Evolutionary conservation across 495 filamentous ascomycete genomes (phyloP).

Genomic region (Penicillium antarcticum): DNA sequence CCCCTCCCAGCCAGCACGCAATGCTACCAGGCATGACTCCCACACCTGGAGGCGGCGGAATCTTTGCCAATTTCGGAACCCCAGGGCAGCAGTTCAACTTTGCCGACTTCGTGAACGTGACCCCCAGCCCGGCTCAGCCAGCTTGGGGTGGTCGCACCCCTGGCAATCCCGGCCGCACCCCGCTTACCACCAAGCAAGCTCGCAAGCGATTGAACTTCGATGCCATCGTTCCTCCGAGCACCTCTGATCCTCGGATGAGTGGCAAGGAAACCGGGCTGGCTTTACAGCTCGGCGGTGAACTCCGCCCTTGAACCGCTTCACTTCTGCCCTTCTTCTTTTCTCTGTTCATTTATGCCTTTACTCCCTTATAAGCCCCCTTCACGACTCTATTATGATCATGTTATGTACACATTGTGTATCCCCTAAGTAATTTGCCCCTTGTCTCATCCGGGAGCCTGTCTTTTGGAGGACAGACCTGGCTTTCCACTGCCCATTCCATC

Average conservation of each 20-base stretch:
- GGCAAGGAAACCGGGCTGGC: constrained; percentile 32
- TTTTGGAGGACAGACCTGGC: not conserved
- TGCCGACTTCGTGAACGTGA: constrained; percentile 95
- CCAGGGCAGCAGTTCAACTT: constrained; percentile 81
- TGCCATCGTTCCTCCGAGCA: constrained; percentile 51
- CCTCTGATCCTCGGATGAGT: constrained; percentile 30
- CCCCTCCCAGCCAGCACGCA: constrained; percentile 77
- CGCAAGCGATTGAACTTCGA: constrained; percentile 68
- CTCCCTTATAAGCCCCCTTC: constrained; percentile 13
- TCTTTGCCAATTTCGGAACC: constrained; percentile 56
- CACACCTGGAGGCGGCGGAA: constrained; percentile 64
- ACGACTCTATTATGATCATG: constrained; percentile 35
- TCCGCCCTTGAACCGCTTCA: constrained; percentile 27
- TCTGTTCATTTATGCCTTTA: constrained; percentile 14
- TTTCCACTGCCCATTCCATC: not conserved
- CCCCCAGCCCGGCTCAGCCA: constrained; percentile 88
- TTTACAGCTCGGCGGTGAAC: constrained; percentile 43
- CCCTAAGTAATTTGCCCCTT: constrained; percentile 16
- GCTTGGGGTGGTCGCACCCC: constrained; percentile 64
- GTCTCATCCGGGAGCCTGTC: not conserved
- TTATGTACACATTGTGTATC: constrained; percentile 21
- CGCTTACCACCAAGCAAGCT: constrained; percentile 52
- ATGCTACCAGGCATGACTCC: constrained; percentile 63
- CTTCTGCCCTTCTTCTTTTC: constrained; percentile 14
- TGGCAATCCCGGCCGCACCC: constrained; percentile 56